These are phyloP conservation scores for Micractinium conductrix DNA, from an alignment of 139 green algal species.

Conservation along the genomic window DNA sequence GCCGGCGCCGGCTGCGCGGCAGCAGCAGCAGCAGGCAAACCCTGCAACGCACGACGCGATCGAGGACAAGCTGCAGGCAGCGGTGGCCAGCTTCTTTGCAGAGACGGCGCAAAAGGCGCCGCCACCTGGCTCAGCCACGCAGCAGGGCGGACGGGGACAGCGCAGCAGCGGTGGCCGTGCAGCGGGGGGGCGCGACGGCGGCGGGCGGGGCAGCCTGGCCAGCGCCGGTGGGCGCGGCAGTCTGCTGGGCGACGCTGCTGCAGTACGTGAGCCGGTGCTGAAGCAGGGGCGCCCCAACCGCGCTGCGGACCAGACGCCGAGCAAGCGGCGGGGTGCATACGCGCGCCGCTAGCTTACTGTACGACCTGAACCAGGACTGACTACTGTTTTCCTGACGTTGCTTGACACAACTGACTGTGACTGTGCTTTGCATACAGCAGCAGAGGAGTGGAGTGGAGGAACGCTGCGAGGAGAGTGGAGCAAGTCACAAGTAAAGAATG, in stretches of 20 bases:
- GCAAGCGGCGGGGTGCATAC: background rate
- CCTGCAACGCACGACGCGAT: background rate
- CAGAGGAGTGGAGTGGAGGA: too few species aligned
- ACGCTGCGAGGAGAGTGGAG: too few species aligned
- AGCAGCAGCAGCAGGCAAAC: background rate
- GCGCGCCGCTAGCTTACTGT: too few species aligned
- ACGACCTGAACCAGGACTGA: too few species aligned
- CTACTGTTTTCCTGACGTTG: background rate
- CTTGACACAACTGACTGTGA: background rate
- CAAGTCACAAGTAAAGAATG: too few species aligned
- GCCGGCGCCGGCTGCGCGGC: too few species aligned
- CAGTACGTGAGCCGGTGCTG: background rate
- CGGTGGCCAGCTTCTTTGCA: conserved; percentile 6
- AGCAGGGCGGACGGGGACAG: too few species aligned
- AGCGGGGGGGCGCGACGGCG: background rate
- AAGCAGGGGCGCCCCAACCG: background rate
- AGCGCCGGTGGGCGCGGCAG: background rate
- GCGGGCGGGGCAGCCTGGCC: background rate
- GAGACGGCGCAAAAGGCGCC: background rate
- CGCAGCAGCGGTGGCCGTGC: background rate
- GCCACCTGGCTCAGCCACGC: background rate
- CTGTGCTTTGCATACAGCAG: background rate
- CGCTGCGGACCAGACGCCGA: background rate
- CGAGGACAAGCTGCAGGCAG: conserved; percentile 2
- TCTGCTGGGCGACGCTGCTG: too few species aligned